Base-by-base conservation (phyloP, 2,329 filamentous ascomycete species). In the Verticillium longisporum region DNA sequence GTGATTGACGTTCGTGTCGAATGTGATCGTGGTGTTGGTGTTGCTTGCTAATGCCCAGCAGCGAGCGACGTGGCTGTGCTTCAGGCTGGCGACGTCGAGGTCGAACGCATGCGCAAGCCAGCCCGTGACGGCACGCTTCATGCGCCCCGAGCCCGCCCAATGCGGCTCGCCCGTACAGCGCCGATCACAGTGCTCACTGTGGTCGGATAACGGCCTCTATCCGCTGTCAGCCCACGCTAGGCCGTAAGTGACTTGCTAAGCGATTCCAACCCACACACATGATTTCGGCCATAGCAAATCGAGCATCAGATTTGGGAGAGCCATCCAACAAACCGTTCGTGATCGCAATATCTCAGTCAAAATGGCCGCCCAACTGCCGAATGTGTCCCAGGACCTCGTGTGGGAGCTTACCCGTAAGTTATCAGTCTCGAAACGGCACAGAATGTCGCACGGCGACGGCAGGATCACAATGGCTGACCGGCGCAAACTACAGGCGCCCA, bases 321-420 rank as follows among this genome's bases (percentile, higher is more conserved):
- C 26, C 58, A 62, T 62, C 37, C 59, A 61, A 61, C 61, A 70
- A 26, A 68, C 67, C 62, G 66, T 64, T 61, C 60, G 65, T 64
- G 70, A 71, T 67, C 69, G 66, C 66, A 72, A 69, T 69, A 73
- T 54, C 71, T 77, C 74, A 70, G 73, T 73, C 83, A 86, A 78
- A 78, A 85, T 86, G 82, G 76, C 78, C 69, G 75, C 75, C 79
- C 77, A 72, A 62, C 81, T 85, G 71, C 78, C 87, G 72, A 91
- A 92, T 83, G 84, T 96, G 75, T 96, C 92, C 78, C 80, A 88
- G 75, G 93, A 97, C 82, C 85, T 97, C 73, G 82, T 97, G 84
- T 98, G 94, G 94, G 89, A 94, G 86, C 82, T 96, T 79, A 88
- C 89, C 85, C 91, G 93, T 97, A 88, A 80, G 92, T 92, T 63